These are phyloP conservation scores for Naganishia sp. DNA, from an alignment of 1,284 basidiomycete species.

Conservation along the genomic window DNA sequence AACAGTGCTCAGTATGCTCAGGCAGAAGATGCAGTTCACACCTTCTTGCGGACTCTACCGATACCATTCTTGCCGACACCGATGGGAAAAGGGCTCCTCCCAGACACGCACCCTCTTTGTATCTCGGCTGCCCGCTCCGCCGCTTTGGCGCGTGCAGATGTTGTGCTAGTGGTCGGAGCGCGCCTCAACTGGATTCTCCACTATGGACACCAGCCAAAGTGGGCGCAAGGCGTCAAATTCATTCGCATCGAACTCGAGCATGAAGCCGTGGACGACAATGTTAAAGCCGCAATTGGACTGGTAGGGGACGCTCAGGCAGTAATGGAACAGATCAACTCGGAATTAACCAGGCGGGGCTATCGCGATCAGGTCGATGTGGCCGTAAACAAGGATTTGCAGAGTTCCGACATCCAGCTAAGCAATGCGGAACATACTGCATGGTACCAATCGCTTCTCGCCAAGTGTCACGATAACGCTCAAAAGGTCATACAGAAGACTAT, in stretches of 20 bases:
- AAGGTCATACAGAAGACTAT: conserved; percentile 32
- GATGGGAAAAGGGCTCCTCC: conserved; percentile 37
- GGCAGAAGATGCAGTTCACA: conserved; percentile 30
- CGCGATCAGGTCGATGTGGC: not conserved
- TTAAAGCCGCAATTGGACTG: conserved; percentile 33
- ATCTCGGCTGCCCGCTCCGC: conserved; percentile 37
- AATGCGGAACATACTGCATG: conserved; percentile 28
- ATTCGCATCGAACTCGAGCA: conserved; percentile 36
- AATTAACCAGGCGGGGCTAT: not conserved
- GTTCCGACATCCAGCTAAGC: conserved; percentile 11
- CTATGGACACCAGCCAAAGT: conserved; percentile 36
- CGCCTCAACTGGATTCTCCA: conserved; percentile 39
- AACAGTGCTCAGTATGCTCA: conserved; percentile 36
- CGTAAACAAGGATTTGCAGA: not conserved
- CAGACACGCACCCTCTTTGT: conserved; percentile 35
- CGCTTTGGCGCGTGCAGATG: conserved; percentile 35
- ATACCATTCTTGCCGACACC: conserved; percentile 38
- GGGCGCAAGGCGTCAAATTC: conserved; percentile 35
- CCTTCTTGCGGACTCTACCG: conserved; percentile 30
- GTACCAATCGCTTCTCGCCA: conserved; percentile 31
- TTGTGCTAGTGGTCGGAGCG: conserved; percentile 37
- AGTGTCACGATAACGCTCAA: conserved; percentile 32
- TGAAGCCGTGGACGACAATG: conserved; percentile 35
- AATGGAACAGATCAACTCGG: conserved; percentile 29
- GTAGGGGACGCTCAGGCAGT: conserved; percentile 34